Evolutionary conservation across 805 yeast genomes (phyloP).

Genomic region (Cyberlindnera maritima): DNA sequence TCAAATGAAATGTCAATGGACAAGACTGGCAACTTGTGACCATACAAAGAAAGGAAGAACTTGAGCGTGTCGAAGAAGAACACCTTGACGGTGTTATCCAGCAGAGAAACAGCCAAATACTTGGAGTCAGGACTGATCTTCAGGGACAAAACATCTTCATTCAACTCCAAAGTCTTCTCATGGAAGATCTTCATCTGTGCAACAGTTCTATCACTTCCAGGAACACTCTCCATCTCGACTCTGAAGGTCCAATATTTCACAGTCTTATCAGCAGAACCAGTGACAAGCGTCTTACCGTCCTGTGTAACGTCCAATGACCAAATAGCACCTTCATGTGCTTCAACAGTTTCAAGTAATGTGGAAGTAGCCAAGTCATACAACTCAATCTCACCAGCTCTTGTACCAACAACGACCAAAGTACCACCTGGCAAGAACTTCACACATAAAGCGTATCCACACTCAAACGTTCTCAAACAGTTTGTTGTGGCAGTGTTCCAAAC

Average conservation of each 20-base stretch:
- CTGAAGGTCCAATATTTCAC: conserved; percentile 88
- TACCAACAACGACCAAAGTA: conserved; percentile 79
- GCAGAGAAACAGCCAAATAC: conserved; percentile 75
- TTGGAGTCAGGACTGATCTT: conserved; percentile 77
- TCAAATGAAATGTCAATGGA: conserved; percentile 90
- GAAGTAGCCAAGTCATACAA: conserved; percentile 86
- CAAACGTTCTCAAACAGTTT: conserved; percentile 81
- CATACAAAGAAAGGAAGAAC: conserved; percentile 85
- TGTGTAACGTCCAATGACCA: conserved; percentile 89
- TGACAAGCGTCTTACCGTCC: conserved; percentile 80
- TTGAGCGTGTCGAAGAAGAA: conserved; percentile 85
- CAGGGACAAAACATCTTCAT: conserved; percentile 81
- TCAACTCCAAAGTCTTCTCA: conserved; percentile 76
- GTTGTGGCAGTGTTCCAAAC: conserved; percentile 79
- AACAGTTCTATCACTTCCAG: conserved; percentile 56
- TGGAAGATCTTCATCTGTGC: conserved; percentile 63
- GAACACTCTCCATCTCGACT: conserved; percentile 62
- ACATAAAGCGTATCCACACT: conserved; percentile 82
- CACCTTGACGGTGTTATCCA: conserved; percentile 95
- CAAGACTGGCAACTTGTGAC: conserved; percentile 93
- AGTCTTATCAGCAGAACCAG: conserved; percentile 92
- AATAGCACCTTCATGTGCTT: conserved; percentile 80
- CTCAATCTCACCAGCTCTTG: conserved; percentile 81
- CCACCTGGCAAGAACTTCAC: conserved; percentile 90
- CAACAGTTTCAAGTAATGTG: conserved; percentile 62